These are phyloP conservation scores for Fragaria nilgerrensis DNA, from an alignment of 306 rosid genomes.

Conservation along the genomic window DNA sequence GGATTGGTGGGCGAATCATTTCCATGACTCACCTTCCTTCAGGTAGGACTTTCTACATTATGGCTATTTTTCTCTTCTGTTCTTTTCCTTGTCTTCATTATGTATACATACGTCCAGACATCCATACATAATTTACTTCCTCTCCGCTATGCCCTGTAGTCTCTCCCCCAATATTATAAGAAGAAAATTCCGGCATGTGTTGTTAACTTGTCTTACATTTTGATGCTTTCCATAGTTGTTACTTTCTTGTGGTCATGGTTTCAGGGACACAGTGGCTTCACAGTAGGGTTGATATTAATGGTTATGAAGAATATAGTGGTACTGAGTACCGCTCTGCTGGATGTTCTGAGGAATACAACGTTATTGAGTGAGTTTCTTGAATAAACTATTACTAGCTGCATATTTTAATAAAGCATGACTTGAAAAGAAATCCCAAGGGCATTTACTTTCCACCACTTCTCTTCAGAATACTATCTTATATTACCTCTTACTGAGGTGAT, in stretches of 20 bases:
- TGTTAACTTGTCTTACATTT: neutral
- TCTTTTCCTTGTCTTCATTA: neutral
- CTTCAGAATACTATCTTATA: neutral
- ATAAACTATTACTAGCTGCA: neutral
- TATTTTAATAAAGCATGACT: neutral
- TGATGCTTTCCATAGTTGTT: conserved; percentile 17
- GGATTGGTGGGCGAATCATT: conserved; percentile 95
- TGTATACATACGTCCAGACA: neutral
- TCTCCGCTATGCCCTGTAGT: neutral
- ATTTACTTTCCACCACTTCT: neutral
- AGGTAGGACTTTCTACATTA: conserved; percentile 41
- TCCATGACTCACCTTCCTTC: conserved; percentile 84
- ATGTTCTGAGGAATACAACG: conserved; percentile 80
- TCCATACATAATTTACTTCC: neutral
- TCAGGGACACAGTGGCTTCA: conserved; percentile 94
- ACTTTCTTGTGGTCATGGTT: neutral
- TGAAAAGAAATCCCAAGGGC: neutral
- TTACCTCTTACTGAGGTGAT: neutral
- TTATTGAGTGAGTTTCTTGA: conserved; percentile 57
- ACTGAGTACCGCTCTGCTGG: conserved; percentile 90
- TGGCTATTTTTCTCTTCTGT: neutral
- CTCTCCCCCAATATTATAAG: neutral
- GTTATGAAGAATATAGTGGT: conserved; percentile 92
- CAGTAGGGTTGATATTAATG: conserved; percentile 70
- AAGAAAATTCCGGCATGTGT: neutral